These are phyloP conservation scores for Rhizopogon rudus DNA, from an alignment of 768 basidiomycete species.

Conservation along the genomic window DNA sequence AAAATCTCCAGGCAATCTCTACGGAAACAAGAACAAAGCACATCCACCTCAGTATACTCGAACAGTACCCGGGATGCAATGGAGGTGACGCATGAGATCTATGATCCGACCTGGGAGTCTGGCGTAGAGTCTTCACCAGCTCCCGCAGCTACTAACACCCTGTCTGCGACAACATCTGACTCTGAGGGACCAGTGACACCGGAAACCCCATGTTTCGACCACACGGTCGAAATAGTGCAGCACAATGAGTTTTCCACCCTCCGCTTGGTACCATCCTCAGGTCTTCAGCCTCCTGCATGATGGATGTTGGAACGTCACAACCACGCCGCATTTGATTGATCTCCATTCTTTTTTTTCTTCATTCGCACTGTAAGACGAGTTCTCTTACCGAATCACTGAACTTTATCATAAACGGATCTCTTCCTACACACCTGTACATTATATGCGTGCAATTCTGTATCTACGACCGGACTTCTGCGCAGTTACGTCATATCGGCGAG, in stretches of 20 bases:
- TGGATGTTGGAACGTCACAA: not conserved
- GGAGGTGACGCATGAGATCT: not conserved
- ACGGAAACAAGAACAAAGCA: not conserved
- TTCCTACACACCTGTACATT: not conserved
- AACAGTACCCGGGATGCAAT: not conserved
- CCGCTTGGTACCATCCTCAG: constrained; percentile 1
- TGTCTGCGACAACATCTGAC: not conserved
- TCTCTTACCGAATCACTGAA: not conserved
- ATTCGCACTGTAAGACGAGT: not conserved
- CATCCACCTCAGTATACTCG: not conserved
- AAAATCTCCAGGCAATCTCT: constrained; percentile 1
- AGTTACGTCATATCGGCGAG: too few species aligned
- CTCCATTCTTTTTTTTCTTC: not conserved
- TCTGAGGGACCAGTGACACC: constrained; percentile 3
- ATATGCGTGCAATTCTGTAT: not conserved
- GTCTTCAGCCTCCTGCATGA: not conserved
- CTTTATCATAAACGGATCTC: not conserved
- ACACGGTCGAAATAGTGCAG: not conserved
- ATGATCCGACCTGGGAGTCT: constrained; percentile 1
- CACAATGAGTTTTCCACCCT: not conserved
- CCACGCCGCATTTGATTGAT: not conserved
- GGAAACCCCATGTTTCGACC: not conserved
- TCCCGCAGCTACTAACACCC: not conserved
- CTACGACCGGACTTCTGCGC: too few species aligned
- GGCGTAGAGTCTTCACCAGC: not conserved